Percentiles rank a stretch among this genome's conserved stretches.
Conservation (phyloP, 805 yeast species). For the Yamadazyma endophytica region DNA sequence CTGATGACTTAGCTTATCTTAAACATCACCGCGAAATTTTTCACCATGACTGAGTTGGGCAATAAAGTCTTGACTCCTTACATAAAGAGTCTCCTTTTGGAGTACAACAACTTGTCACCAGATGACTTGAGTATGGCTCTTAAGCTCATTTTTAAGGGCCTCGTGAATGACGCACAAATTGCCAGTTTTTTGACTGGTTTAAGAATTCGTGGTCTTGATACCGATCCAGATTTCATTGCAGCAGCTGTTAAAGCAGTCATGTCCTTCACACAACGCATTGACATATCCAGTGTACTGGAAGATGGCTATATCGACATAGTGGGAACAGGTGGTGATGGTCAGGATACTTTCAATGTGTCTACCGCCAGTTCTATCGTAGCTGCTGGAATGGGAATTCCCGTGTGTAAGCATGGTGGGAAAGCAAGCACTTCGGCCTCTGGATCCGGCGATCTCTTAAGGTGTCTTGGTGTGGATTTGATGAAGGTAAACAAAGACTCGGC, state of each 20-base stretch:
- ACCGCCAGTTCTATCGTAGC: slow-evolving; percentile 93
- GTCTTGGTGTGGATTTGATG: slow-evolving; percentile 78
- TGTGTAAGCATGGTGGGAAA: slow-evolving; percentile 96
- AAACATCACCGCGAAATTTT: neutral
- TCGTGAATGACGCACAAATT: slow-evolving; percentile 64
- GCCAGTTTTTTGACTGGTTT: slow-evolving; percentile 79
- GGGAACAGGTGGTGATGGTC: slow-evolving; percentile 99
- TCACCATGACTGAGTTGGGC: slow-evolving; percentile 4
- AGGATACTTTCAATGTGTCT: slow-evolving; percentile 93
- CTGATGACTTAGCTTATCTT: too few species aligned
- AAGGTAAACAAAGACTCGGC: slow-evolving; percentile 62
- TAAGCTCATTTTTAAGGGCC: slow-evolving; percentile 53
- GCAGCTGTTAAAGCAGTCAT: slow-evolving; percentile 78
- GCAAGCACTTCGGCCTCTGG: slow-evolving; percentile 94
- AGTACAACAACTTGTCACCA: slow-evolving; percentile 61
- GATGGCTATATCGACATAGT: slow-evolving; percentile 79
- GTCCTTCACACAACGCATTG: slow-evolving; percentile 57
- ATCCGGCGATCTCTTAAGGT: slow-evolving; percentile 80
- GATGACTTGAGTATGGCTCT: slow-evolving; percentile 63
- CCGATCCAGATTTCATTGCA: slow-evolving; percentile 75
- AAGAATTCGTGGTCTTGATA: slow-evolving; percentile 71
- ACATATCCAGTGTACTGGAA: slow-evolving; percentile 37
- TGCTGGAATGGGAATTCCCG: slow-evolving; percentile 77
- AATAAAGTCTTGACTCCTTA: slow-evolving; percentile 45
- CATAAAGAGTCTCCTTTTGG: slow-evolving; percentile 58